Base-by-base conservation (phyloP, 176 grass and related monocot genomes). In the Eleusine coracana region DNA sequence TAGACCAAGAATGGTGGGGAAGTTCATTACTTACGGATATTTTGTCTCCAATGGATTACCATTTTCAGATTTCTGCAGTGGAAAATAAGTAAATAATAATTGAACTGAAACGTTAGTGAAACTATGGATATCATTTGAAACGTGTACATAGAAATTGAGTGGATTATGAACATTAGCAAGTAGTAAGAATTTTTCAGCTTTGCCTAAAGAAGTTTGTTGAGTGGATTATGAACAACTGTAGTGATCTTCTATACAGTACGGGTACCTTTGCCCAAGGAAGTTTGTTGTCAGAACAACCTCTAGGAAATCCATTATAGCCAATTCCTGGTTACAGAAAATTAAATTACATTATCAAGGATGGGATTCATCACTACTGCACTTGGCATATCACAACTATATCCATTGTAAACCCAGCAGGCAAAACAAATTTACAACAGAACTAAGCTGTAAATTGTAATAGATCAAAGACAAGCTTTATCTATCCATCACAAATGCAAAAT, bases 301-400 rank as follows among this genome's bases (percentile, higher is more conserved):
- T 95, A 84, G 92, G 96, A 77, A 98, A 98, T 85, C 96, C 96
- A 66, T 95, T 98, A 62, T 98, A 98, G 59, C 92, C 96, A 60
- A 98, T 98, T 76, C 96, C 96, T 98, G 74, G 83, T 76, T 83
- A 69, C 8, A 44, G 16, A 78, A 97, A 67, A 65, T 28, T 61
- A 3, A 77, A 13, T 72, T 77, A 49, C 18, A 73, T n/a, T 82
- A 71, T n/a, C 54, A 15, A 49, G 48, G 4, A 17, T 3, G 27
- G 29, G 1, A 49, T 58, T 44, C 10, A n/a, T 41, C 37, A 71
- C 44, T 64, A 37, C 62, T 20, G 60, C 60, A 58, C 13, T 45
- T 66, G 46, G 10, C 40, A 10, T 39, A 55, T 31, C 31, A 69
- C 50, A 82, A 14, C 10, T 68, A 17, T 39, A 75, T 51, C 38